Evolutionary conservation across 345 rosid species (phyloP).

Genomic region (Eutrema yunnanense): DNA sequence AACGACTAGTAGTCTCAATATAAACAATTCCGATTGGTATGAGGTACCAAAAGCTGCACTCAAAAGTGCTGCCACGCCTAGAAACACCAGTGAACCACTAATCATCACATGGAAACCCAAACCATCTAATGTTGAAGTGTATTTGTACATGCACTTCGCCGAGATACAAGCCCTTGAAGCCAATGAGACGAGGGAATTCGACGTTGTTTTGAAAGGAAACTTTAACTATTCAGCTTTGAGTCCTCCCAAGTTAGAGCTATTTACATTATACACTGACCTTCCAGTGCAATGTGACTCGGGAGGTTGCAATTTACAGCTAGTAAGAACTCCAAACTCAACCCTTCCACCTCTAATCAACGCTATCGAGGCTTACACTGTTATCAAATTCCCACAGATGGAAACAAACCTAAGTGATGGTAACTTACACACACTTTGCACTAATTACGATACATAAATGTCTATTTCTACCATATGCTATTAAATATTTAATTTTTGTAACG

Average conservation of each 20-base stretch:
- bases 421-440: not conserved
- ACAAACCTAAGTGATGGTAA: constrained; percentile 19
- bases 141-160: constrained; percentile 32
- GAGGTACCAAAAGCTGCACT: not conserved
- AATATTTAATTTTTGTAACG: not conserved
- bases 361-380: constrained; percentile 4
- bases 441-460: not conserved
- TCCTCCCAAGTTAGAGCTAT: not conserved
- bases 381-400: not conserved
- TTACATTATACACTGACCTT: not conserved
- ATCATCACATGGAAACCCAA: not conserved
- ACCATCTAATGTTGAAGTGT: not conserved
- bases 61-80: constrained; percentile 22
- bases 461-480: not conserved
- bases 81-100: constrained; percentile 9
- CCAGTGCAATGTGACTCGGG: not conserved
- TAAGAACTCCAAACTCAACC: constrained; percentile 3
- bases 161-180: constrained; percentile 4
- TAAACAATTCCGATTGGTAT: not conserved
- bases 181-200: constrained; percentile 13
- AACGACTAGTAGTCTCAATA: constrained; percentile 15
- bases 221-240: not conserved
- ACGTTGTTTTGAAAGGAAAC: not conserved
- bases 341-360: constrained; percentile 27
- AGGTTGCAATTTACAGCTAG: constrained; percentile 1